Base-by-base conservation (phyloP, 495 filamentous ascomycete species). In the Penicillium lividum region DNA sequence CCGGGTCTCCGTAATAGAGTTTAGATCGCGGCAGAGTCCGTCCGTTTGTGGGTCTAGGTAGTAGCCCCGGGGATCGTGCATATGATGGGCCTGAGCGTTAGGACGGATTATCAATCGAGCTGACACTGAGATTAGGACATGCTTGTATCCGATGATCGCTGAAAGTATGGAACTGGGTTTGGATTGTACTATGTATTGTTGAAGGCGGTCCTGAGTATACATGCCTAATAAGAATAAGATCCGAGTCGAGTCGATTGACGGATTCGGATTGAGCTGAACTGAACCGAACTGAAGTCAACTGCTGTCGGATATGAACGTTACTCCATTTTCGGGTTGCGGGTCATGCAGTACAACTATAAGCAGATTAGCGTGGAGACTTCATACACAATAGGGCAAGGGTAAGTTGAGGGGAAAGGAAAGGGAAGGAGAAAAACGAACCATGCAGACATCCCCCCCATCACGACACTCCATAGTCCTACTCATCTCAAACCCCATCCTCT, bases 401-500 rank as follows among this genome's bases (percentile, higher is more conserved):
- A 33, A 33, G 31, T 10, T 0, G 51, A 54, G 40, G 18, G 50
- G 28, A 48, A 49, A 50, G 25, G 31, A 43, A 22, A 30, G 45
- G 10, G 27, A 46, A 57, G 28, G 3, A 38, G 25, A 9, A 4
- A 22, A 48, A 71, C 69, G 38, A 62, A 73, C 71, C 65, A 67
- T 70, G 44, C 69, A 71, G 59, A 53, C 64, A 68, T 80, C 80
- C 4, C 75, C 78, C 27, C 79, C 78, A 66, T 84, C 85, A 54
- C 80, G 67, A 72, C 84, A 87, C 56, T 82, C 79, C 70, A 87
- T 84, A 70, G 84, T 75, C 70, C 74, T 83, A 9, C 76, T 79
- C 64, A 87, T 76, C 64, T 74, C 64, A 71, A 89, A 88, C 49
- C 84, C 84, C 74, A 87, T 82, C 57, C 73, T 70, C 67, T 82